phyloP scores from a whole-genome alignment of 1,284 basidiomycete species.

The Pascua sp. region DNA sequence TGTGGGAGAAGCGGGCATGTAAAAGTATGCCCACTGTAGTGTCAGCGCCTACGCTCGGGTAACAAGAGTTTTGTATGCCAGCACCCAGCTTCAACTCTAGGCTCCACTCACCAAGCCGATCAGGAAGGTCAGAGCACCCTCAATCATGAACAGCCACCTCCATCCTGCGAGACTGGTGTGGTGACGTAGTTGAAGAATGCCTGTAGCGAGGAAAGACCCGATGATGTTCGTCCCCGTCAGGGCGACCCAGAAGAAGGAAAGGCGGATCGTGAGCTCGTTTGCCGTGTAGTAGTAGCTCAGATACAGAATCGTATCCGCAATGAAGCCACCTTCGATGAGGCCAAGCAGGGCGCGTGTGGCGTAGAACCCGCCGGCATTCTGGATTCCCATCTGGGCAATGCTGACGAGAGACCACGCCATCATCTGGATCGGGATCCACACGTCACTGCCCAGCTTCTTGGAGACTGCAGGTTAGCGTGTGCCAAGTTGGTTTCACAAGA shows the following conservation, averaged over 20 bases:
- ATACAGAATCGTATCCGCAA: constrained; percentile 49
- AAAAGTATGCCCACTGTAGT: constrained; percentile 27
- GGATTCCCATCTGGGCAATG: constrained; percentile 31
- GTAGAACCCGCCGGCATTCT: constrained; percentile 33
- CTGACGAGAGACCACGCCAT: constrained; percentile 42
- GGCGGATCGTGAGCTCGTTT: constrained; percentile 30
- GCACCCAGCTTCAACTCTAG: too few relatives aligned
- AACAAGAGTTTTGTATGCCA: too few relatives aligned
- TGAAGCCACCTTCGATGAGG: constrained; percentile 46
- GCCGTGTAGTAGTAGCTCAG: constrained; percentile 46
- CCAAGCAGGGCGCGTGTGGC: constrained; percentile 38
- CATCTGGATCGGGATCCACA: constrained; percentile 47
- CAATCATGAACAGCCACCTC: constrained; percentile 40
- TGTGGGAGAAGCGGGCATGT: constrained; percentile 42
- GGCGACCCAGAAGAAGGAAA: constrained; percentile 47
- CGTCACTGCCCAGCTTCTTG: constrained; percentile 48
- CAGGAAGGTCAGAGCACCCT: constrained; percentile 38
- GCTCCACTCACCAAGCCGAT: constrained; percentile 25
- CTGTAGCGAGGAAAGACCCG: constrained; percentile 37
- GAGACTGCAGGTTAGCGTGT: constrained; percentile 12
- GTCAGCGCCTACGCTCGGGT: too few relatives aligned
- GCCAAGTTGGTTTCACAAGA: neutral
- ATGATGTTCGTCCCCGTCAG: constrained; percentile 27
- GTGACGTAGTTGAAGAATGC: constrained; percentile 41
- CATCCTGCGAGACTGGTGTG: constrained; percentile 34